These are phyloP conservation scores for Piedraia hortae DNA, from an alignment of 2,329 filamentous ascomycete species.

Conservation along the genomic window DNA sequence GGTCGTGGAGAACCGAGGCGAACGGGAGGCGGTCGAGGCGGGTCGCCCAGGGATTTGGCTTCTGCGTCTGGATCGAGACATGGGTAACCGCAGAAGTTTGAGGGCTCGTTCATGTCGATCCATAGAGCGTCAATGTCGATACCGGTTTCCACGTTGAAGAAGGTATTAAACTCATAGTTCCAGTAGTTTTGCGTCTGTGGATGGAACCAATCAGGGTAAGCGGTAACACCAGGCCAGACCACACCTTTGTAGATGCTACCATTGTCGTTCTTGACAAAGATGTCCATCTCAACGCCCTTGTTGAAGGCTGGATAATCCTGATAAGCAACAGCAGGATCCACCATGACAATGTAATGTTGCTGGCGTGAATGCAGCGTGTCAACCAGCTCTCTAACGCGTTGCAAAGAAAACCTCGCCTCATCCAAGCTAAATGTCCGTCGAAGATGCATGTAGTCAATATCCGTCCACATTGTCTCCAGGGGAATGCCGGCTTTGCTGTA, in stretches of 20 bases:
- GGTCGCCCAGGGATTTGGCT: conserved; percentile 18
- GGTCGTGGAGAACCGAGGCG: conserved; percentile 30
- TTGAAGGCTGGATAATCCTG: conserved; percentile 29
- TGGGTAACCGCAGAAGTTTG: conserved; percentile 24
- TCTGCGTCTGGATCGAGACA: conserved; percentile 14
- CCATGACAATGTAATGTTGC: conserved; percentile 31
- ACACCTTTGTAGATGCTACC: conserved; percentile 31
- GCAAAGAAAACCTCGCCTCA: conserved; percentile 31
- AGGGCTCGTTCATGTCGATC: conserved; percentile 42
- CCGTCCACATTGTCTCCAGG: conserved; percentile 11
- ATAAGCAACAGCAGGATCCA: conserved; percentile 32
- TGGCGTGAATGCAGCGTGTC: conserved; percentile 23
- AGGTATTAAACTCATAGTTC: conserved; percentile 36
- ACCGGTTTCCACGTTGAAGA: conserved; percentile 35
- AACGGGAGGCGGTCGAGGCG: conserved; percentile 35
- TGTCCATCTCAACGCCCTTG: conserved; percentile 28
- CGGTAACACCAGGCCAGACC: conserved; percentile 40
- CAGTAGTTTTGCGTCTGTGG: conserved; percentile 37
- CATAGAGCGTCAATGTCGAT: conserved; percentile 45
- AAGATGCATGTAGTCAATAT: conserved; percentile 14
- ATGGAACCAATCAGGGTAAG: conserved; percentile 40
- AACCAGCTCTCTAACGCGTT: conserved; percentile 33
- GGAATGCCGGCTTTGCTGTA: conserved; percentile 25
- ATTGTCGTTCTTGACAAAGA: conserved; percentile 26
- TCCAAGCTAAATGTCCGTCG: conserved; percentile 37